Evolutionary conservation across 1,284 basidiomycete species (phyloP).

Genomic region (Ustilago trichophora): DNA sequence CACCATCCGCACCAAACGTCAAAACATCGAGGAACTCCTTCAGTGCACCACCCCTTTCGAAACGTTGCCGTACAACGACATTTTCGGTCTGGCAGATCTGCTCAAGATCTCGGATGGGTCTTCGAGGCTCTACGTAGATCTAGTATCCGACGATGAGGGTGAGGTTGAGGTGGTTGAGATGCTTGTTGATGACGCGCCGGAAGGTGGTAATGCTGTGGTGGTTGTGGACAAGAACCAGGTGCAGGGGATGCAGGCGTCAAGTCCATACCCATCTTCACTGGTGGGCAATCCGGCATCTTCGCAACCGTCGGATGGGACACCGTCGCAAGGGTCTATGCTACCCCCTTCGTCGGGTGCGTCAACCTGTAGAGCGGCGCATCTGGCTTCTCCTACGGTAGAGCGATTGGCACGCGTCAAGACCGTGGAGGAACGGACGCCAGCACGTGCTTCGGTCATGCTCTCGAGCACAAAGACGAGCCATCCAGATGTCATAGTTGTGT

Average conservation of each 20-base stretch:
- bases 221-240: background rate
- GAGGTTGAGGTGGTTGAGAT: background rate
- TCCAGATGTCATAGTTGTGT: too few species aligned
- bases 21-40: slow-evolving; percentile 42
- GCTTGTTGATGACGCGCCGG: too few species aligned
- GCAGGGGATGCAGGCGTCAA: background rate
- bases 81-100: slow-evolving; percentile 38
- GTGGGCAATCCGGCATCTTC: slow-evolving; percentile 12
- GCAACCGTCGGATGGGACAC: background rate
- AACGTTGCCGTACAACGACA: slow-evolving; percentile 40
- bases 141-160: slow-evolving; percentile 37
- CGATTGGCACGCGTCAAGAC: too few species aligned
- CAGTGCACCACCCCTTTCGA: slow-evolving; percentile 37
- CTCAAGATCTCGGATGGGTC: slow-evolving; percentile 22
- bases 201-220: slow-evolving; percentile 5
- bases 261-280: slow-evolving; percentile 10
- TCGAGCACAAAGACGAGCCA: too few species aligned
- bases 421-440: too few species aligned
- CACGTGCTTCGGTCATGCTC: too few species aligned
- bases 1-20: slow-evolving; percentile 24
- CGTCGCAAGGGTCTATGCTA: background rate
- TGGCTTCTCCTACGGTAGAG: background rate
- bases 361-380: too few species aligned
- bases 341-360: too few species aligned
- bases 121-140: slow-evolving; percentile 28